Percentiles rank a stretch among this genome's conserved stretches.
Conservation (phyloP, 2,329 filamentous ascomycete species). For the Parafenestella ontariensis region DNA sequence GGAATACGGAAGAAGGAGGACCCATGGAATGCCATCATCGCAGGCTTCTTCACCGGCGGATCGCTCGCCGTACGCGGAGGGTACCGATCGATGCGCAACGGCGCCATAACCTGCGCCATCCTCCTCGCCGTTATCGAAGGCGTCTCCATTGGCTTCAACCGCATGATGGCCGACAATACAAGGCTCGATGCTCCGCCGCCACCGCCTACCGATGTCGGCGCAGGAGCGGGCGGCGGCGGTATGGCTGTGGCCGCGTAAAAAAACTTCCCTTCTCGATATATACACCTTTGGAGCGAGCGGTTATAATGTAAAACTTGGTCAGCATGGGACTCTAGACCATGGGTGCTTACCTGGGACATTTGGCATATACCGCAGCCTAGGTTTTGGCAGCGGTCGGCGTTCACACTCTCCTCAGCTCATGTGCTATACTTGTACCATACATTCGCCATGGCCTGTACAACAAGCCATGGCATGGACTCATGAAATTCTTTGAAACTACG, state of each 20-base stretch:
- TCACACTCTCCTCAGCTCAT: constrained; percentile 47
- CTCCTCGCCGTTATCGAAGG: constrained; percentile 96
- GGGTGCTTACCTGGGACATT: constrained; percentile 30
- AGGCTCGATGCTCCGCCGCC: constrained; percentile 70
- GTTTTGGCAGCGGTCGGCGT: constrained; percentile 40
- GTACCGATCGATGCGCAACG: constrained; percentile 89
- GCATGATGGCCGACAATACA: constrained; percentile 91
- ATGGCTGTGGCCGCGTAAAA: constrained; percentile 36
- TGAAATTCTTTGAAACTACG: not conserved
- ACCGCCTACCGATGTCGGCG: constrained; percentile 45
- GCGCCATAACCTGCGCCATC: constrained; percentile 93
- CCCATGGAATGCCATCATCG: constrained; percentile 96
- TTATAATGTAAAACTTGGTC: constrained; percentile 21
- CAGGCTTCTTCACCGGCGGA: constrained; percentile 90
- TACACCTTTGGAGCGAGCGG: constrained; percentile 18
- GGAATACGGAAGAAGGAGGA: constrained; percentile 93
- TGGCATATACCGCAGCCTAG: constrained; percentile 39
- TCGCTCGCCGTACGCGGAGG: constrained; percentile 91
- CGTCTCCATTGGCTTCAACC: constrained; percentile 93
- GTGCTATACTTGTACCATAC: constrained; percentile 46
- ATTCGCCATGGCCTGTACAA: constrained; percentile 38
- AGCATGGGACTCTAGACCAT: constrained; percentile 21
- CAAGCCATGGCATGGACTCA: constrained; percentile 27
- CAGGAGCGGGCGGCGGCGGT: constrained; percentile 23
- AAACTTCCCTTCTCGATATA: constrained; percentile 13